Evolutionary conservation across 768 basidiomycete species (phyloP).

Genomic region (Mycena galopus): DNA sequence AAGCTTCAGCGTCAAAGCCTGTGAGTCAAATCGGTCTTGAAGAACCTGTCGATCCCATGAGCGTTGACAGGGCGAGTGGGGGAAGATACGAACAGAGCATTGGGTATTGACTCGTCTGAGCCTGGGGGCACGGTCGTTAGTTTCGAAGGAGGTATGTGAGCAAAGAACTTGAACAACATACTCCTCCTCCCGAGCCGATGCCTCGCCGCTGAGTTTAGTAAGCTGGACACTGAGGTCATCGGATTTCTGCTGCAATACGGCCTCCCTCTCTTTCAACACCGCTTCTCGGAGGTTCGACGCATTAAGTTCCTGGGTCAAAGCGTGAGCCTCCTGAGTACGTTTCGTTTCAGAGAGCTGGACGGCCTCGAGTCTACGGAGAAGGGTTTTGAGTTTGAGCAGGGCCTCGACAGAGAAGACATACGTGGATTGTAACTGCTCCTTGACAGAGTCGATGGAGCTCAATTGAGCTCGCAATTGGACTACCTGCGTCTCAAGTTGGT

Average conservation of each 20-base stretch:
- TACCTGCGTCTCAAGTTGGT: conserved; percentile 18
- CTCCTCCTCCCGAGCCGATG: conserved; percentile 30
- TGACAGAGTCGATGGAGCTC: background rate
- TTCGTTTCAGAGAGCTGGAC: background rate
- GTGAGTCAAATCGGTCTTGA: conserved; percentile 73
- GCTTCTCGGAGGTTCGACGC: conserved; percentile 26
- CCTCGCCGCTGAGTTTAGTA: conserved; percentile 14
- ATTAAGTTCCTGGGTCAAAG: conserved; percentile 14
- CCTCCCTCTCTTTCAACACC: conserved; percentile 31
- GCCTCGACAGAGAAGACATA: background rate
- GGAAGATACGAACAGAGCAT: conserved; percentile 12
- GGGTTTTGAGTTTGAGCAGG: background rate
- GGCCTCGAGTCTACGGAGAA: conserved; percentile 15
- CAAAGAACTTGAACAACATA: background rate
- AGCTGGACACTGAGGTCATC: conserved; percentile 9
- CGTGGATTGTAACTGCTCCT: conserved; percentile 22
- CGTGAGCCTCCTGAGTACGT: conserved; percentile 10
- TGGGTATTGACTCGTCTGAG: conserved; percentile 20
- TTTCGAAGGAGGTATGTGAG: too few species aligned
- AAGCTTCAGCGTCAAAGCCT: conserved; percentile 63
- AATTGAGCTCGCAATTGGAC: conserved; percentile 14
- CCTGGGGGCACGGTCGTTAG: background rate
- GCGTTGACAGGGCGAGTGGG: background rate
- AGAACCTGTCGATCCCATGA: conserved; percentile 50
- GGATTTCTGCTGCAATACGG: conserved; percentile 30